Evolutionary conservation across 2,329 filamentous ascomycete species (phyloP).

Genomic region (Alternaria ethzedia): DNA sequence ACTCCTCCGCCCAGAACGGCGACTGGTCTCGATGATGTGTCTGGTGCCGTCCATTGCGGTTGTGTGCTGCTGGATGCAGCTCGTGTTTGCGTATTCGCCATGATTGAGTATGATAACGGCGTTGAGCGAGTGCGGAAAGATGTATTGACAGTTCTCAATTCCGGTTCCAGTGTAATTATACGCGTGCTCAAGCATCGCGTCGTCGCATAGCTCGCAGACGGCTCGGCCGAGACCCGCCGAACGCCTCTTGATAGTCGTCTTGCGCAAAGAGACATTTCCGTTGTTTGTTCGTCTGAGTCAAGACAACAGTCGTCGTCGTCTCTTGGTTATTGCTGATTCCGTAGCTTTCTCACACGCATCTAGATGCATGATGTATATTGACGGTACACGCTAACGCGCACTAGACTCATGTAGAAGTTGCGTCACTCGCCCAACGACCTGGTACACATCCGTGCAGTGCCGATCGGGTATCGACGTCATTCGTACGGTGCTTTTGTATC

Average conservation of each 20-base stretch:
- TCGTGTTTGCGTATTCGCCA: conserved; percentile 1
- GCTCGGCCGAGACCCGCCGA: neutral
- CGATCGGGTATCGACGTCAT: neutral
- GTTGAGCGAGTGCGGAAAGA: neutral
- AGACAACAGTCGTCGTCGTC: too few relatives aligned
- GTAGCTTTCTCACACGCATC: neutral
- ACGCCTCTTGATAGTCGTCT: neutral
- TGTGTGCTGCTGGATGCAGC: neutral
- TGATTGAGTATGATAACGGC: neutral
- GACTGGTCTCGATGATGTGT: conserved; percentile 9
- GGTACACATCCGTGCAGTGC: neutral
- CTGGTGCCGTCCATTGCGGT: conserved; percentile 9
- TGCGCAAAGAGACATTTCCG: conserved; percentile 4
- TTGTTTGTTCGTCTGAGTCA: too few relatives aligned
- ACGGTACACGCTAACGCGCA: neutral
- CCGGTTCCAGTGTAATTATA: neutral
- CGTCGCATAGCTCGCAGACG: neutral
- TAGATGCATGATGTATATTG: neutral
- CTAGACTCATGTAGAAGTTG: neutral
- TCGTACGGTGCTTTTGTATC: neutral
- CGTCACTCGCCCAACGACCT: neutral
- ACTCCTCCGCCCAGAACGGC: conserved; percentile 19
- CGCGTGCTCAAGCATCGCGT: neutral
- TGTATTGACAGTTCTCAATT: neutral
- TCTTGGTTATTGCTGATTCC: neutral